Percentiles rank a stretch among this genome's conserved stretches.
phyloP scores from a whole-genome alignment of 306 rosid genomes.

The Cicer judaicum region DNA sequence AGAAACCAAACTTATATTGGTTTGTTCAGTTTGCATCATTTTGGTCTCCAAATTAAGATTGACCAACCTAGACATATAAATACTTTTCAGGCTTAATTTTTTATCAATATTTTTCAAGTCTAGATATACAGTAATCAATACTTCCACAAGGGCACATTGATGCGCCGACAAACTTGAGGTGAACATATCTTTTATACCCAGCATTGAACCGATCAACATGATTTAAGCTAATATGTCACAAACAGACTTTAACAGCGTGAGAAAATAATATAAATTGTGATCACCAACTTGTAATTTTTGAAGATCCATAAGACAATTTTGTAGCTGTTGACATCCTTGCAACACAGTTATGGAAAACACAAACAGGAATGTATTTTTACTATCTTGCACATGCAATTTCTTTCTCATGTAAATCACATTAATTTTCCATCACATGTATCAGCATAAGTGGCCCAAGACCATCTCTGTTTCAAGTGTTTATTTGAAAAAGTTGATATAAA shows the following conservation, averaged over 20 bases:
- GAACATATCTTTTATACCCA: conserved; percentile 15
- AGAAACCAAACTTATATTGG: neutral
- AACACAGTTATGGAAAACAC: neutral
- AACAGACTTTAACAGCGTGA: neutral
- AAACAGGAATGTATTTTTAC: conserved; percentile 15
- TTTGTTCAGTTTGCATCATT: conserved; percentile 1
- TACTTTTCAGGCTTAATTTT: neutral
- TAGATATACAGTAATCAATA: conserved; percentile 30
- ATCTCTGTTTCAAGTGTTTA: conserved; percentile 1
- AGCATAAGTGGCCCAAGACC: conserved; percentile 8
- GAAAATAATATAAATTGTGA: conserved; percentile 7
- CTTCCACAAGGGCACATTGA: conserved; percentile 6
- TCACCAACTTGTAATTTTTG: neutral
- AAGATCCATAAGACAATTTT: conserved; percentile 7
- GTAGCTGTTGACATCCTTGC: neutral
- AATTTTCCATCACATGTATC: conserved; percentile 35
- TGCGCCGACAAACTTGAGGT: conserved; percentile 18
- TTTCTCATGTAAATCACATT: conserved; percentile 14
- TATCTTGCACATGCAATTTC: conserved; percentile 21
- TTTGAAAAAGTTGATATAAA: conserved; percentile 28
- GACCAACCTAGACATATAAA: neutral
- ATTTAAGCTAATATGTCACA: conserved; percentile 19
- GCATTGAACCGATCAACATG: conserved; percentile 19
- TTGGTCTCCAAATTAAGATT: conserved; percentile 29
- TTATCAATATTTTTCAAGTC: conserved; percentile 13